Evolutionary conservation across 2,329 filamentous ascomycete species (phyloP).

Genomic region (Alternaria rosae): DNA sequence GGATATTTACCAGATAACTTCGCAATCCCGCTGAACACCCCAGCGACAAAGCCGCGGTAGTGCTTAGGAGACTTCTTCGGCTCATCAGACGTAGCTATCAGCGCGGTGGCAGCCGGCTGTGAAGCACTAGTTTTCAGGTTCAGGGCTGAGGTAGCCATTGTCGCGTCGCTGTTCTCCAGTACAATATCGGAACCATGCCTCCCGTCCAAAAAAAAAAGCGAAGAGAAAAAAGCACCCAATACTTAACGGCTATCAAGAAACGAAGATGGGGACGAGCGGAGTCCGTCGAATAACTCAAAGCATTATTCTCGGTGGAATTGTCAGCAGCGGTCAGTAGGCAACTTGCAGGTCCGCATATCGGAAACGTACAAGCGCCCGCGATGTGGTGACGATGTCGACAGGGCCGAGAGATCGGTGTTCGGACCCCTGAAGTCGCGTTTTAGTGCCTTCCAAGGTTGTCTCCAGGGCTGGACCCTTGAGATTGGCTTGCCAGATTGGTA

Average conservation of each 20-base stretch:
- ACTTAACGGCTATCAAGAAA: background rate
- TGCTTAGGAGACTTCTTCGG: constrained; percentile 56
- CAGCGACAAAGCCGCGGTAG: constrained; percentile 96
- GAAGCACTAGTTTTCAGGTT: constrained; percentile 41
- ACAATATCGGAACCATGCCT: constrained; percentile 33
- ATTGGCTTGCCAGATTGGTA: constrained; percentile 7
- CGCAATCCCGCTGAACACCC: constrained; percentile 92
- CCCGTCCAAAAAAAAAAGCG: background rate
- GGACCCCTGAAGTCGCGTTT: background rate
- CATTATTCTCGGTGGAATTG: constrained; percentile 1
- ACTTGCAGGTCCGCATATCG: constrained; percentile 19
- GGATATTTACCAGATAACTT: constrained; percentile 76
- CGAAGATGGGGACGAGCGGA: constrained; percentile 2
- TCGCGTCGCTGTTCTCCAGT: constrained; percentile 17
- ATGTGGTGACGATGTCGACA: constrained; percentile 44
- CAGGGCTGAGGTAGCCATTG: constrained; percentile 48
- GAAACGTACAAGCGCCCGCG: constrained; percentile 46
- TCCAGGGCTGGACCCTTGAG: constrained; percentile 3
- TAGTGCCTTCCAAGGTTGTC: background rate
- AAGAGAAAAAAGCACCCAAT: background rate
- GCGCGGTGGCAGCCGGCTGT: constrained; percentile 34
- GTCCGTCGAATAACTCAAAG: background rate
- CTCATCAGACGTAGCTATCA: constrained; percentile 39
- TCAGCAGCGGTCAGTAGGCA: constrained; percentile 1
- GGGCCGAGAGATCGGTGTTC: constrained; percentile 35